Percentiles rank a stretch among this genome's conserved stretches.
Evolutionary conservation across 495 filamentous ascomycete genomes (phyloP).

Genomic region (Durotheca rogersii): DNA sequence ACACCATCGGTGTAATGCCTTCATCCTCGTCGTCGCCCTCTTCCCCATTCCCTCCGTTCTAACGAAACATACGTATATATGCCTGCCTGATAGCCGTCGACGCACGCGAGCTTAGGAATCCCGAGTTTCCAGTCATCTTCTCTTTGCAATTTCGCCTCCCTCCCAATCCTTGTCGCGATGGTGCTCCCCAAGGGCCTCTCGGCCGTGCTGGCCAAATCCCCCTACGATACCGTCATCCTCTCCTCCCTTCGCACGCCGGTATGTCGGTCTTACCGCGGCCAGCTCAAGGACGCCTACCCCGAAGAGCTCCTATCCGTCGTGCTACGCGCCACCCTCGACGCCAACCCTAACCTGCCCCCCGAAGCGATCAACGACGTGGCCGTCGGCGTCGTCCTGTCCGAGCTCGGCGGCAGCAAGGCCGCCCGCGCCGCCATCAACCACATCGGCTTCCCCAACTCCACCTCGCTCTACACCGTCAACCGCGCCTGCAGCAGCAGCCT

Average conservation of each 20-base stretch:
- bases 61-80: too few species aligned
- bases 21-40: too few species aligned
- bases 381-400: slow-evolving; percentile 84
- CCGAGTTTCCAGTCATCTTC: too few species aligned
- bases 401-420: slow-evolving; percentile 88
- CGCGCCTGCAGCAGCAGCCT: slow-evolving; percentile 80
- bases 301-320: slow-evolving; percentile 83
- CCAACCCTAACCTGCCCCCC: slow-evolving; percentile 73
- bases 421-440: slow-evolving; percentile 88
- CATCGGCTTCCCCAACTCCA: slow-evolving; percentile 68
- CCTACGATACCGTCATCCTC: slow-evolving; percentile 83
- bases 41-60: too few species aligned
- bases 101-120: too few species aligned
- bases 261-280: slow-evolving; percentile 77
- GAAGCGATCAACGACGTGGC: slow-evolving; percentile 73
- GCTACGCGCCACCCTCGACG: slow-evolving; percentile 76
- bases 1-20: too few species aligned
- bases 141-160: too few species aligned
- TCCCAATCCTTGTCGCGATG: slow-evolving; percentile 15
- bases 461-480: slow-evolving; percentile 82
- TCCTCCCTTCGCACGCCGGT: slow-evolving; percentile 85
- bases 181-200: slow-evolving; percentile 58
- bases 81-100: too few species aligned
- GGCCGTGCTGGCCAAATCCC: slow-evolving; percentile 76
- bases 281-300: slow-evolving; percentile 84